Conservation (phyloP, 2,329 filamentous ascomycete genomes). For the Seiridium unicorne region DNA sequence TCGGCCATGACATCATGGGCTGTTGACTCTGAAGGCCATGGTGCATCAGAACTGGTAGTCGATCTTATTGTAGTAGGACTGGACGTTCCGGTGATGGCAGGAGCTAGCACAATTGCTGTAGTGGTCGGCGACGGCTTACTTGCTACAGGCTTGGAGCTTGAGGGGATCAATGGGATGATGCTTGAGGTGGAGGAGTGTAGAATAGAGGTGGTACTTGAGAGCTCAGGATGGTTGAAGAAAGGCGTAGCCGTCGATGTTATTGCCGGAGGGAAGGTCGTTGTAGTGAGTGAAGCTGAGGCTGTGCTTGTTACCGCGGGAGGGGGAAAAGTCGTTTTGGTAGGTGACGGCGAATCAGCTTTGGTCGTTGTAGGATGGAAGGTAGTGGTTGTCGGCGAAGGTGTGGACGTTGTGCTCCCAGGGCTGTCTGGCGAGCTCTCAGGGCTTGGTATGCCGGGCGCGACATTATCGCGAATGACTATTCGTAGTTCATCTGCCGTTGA, state of each 20-base stretch:
- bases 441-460: neutral
- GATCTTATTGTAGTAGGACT: too few species aligned
- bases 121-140: too few species aligned
- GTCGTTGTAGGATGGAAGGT: neutral
- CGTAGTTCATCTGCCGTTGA: constrained; percentile 6
- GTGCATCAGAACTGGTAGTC: too few species aligned
- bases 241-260: neutral
- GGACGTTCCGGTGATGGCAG: too few species aligned
- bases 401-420: neutral
- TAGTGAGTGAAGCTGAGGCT: neutral
- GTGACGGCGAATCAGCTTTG: neutral
- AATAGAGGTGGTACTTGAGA: neutral
- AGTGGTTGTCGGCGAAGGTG: neutral
- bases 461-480: constrained; percentile 7
- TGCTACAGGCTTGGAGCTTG: too few species aligned
- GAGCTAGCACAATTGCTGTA: too few species aligned
- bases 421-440: constrained; percentile 1
- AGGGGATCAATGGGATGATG: too few species aligned
- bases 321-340: neutral
- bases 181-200: neutral
- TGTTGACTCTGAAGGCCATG: neutral
- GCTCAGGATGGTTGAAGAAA: neutral
- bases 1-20: neutral
- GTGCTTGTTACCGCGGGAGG: neutral
- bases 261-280: neutral